Percentiles rank a stretch among this genome's conserved stretches.
phyloP scores from a whole-genome alignment of 345 rosid genomes.

The Microthlaspi erraticum region DNA sequence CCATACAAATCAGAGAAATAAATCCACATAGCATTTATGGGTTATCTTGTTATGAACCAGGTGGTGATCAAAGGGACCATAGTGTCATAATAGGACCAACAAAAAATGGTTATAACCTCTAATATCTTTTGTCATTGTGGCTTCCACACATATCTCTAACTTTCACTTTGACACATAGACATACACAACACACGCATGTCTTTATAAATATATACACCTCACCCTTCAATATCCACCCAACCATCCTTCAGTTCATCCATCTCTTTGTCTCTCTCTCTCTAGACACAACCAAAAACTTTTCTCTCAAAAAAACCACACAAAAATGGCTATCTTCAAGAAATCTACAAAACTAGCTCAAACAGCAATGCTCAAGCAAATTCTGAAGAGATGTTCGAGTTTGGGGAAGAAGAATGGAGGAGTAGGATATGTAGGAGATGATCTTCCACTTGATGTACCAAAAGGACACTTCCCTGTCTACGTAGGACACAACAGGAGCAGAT shows the following conservation, averaged over 20 bases:
- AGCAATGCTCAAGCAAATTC: constrained; percentile 58
- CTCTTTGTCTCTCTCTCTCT: constrained; percentile 7
- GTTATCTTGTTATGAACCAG: constrained; percentile 15
- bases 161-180: constrained; percentile 25
- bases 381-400: constrained; percentile 70
- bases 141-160: constrained; percentile 28
- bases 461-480: constrained; percentile 86
- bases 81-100: constrained; percentile 57
- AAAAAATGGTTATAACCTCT: constrained; percentile 41
- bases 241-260: too few relatives aligned
- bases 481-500: constrained; percentile 69
- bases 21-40: constrained; percentile 17
- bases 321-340: constrained; percentile 57
- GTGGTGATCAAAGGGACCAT: constrained; percentile 52
- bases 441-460: constrained; percentile 75
- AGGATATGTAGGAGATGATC: constrained; percentile 43
- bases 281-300: constrained; percentile 5
- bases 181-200: constrained; percentile 30
- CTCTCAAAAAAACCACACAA: neutral
- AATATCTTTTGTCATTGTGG: constrained; percentile 51
- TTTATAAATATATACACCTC: constrained; percentile 33
- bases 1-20: neutral
- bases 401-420: constrained; percentile 53
- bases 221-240: constrained; percentile 16
- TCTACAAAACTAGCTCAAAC: constrained; percentile 56